A percentile compares a stretch with the other conserved stretches of the same genome.
Evolutionary conservation across 306 rosid species (phyloP).

Genomic region (Canavalia gladiata): DNA sequence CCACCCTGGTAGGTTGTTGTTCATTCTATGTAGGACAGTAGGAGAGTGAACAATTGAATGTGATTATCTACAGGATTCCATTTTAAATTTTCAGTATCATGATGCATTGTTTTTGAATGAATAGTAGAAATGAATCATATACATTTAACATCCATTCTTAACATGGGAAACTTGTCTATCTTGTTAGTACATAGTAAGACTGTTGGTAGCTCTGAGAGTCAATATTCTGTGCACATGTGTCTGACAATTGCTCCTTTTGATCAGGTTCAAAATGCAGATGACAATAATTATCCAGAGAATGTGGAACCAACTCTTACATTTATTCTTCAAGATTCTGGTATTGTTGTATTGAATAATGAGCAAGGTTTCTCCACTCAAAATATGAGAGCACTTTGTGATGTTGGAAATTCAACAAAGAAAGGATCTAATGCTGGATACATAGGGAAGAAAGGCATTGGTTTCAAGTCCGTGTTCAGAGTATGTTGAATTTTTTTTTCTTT

Average conservation of each 20-base stretch:
- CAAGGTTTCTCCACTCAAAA: constrained; percentile 84
- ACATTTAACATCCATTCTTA: constrained; percentile 28
- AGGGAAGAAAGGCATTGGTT: constrained; percentile 98
- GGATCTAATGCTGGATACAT: constrained; percentile 92
- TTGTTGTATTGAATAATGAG: constrained; percentile 90
- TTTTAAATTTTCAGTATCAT: constrained; percentile 21
- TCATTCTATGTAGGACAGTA: background rate
- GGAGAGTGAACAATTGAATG: background rate
- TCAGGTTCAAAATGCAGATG: constrained; percentile 99
- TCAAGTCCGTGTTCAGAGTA: constrained; percentile 98
- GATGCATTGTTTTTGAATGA: constrained; percentile 29
- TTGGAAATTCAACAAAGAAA: constrained; percentile 96
- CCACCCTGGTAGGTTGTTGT: constrained; percentile 11
- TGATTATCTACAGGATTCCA: background rate
- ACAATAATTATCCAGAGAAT: constrained; percentile 77
- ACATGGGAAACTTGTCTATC: constrained; percentile 17
- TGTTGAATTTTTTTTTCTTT: constrained; percentile 36
- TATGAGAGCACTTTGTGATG: constrained; percentile 94
- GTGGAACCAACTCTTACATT: constrained; percentile 89
- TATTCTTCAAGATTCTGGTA: constrained; percentile 81
- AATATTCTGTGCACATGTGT: constrained; percentile 14
- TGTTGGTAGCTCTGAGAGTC: constrained; percentile 37
- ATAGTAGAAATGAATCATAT: background rate
- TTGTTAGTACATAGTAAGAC: constrained; percentile 27
- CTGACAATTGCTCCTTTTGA: constrained; percentile 50